Evolutionary conservation across 805 yeast genomes (phyloP), one percentile per base, ranked within the genome.

Genomic region (Sugiyamaella lignohabitans): DNA sequence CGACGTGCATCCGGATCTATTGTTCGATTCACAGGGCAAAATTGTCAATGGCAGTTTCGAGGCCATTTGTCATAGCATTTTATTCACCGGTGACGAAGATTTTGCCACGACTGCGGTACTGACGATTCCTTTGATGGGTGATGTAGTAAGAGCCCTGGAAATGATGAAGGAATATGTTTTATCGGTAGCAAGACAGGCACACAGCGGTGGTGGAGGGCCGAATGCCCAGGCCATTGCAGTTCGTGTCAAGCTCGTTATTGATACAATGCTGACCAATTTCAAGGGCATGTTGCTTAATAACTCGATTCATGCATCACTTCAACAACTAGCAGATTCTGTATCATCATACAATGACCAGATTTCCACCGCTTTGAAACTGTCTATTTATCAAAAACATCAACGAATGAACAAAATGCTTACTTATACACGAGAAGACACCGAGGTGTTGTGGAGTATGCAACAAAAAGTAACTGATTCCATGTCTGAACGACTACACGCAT

Each of bases 51-150:
- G 86, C 17, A 61, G 86, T 0, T 58, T 77, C 8, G 96, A 88
- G 61, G 76, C 88, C 40, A 70, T 88, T 32, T 78, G 89, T 47
- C 97, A 89, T 64, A 75, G 84, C 2, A 68, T 86, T 21, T 61
- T 87, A 14, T 81, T 80, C 61, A 73, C 73, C 49, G 67, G 62
- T 18, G 69, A 65, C 48, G 67, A 65, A 21, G 65, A 65, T 38
- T 63, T 69, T 18, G 66, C 71, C 16, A 64, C 59, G 22, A 74
- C 73, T 46, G 61, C 75, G n/a, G 60, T 79, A 16, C 58, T 74
- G 36, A 66, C 78, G n/a, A 55, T 82, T 21, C 87, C 87, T 0
- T 56, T 81, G 42, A 62, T 78, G 47, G 78, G 74, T 27, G 75
- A 75, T 51, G 65, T 78, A 34, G 64, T 64, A 27, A 57, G 62